Evolutionary conservation across 2,329 filamentous ascomycete genomes (phyloP).

Genomic region (Botrytis cinerea): DNA sequence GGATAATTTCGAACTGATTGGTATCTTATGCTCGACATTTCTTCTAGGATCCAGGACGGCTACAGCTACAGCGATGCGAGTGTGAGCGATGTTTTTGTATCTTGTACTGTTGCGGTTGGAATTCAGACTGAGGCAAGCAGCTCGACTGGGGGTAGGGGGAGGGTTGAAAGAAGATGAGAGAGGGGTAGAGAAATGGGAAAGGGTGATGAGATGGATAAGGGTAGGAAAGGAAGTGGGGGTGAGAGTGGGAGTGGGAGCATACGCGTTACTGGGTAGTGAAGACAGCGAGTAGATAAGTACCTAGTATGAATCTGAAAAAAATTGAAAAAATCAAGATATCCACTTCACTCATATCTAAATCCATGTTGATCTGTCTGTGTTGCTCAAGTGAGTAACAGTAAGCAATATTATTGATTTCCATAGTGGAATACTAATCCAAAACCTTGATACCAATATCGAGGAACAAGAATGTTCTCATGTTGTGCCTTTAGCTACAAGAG

Average conservation of each 20-base stretch:
- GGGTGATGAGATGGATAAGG: not conserved
- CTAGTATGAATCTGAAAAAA: not conserved
- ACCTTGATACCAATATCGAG: not conserved
- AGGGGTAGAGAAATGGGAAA: not conserved
- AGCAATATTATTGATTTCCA: not conserved
- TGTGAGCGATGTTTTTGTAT: not conserved
- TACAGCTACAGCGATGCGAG: not conserved
- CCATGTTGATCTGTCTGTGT: not conserved
- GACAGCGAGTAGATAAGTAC: not conserved
- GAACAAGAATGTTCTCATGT: not conserved
- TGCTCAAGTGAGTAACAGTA: not conserved
- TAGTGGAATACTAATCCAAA: not conserved
- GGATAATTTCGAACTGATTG: slow-evolving; percentile 6
- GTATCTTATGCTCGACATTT: not conserved
- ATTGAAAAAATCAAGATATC: not conserved
- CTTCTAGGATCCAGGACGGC: not conserved
- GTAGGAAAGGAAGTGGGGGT: not conserved
- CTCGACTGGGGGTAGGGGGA: not conserved
- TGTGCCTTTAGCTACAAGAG: not conserved
- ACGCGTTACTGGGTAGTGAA: not conserved
- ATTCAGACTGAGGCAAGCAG: not conserved
- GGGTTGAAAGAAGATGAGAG: not conserved
- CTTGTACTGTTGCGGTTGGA: not conserved
- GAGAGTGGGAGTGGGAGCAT: not conserved
- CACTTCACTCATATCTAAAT: not conserved